These are phyloP conservation scores for Plasmodium vivax DNA, from an alignment of 169 alveolate species.

Conservation along the genomic window DNA sequence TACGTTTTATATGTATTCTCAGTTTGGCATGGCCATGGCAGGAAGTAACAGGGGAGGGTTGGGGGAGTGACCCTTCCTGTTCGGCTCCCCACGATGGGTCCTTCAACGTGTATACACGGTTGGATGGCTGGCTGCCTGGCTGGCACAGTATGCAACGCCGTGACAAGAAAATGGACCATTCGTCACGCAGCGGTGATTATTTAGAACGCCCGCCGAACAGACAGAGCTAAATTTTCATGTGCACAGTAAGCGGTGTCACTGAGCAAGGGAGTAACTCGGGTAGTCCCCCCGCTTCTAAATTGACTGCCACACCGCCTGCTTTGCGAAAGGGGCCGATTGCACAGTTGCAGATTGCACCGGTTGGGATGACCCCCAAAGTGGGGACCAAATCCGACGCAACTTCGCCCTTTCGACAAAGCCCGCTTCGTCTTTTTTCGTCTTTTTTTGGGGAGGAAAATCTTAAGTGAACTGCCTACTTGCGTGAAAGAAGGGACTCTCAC, in stretches of 20 bases:
- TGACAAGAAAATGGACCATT: neutral
- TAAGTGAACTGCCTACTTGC: too few species aligned
- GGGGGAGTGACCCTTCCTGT: neutral
- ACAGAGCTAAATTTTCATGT: neutral
- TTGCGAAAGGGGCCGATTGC: neutral
- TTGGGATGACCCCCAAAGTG: neutral
- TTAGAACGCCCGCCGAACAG: neutral
- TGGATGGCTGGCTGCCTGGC: neutral
- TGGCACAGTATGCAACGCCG: neutral
- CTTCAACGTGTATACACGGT: neutral
- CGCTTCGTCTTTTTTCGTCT: neutral
- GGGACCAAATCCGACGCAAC: neutral
- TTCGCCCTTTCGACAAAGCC: neutral
- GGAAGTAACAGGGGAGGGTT: neutral
- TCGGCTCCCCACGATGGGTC: neutral
- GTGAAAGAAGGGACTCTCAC: neutral
- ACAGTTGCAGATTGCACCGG: neutral
- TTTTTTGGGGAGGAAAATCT: neutral
- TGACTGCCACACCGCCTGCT: neutral
- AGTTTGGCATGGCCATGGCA: neutral
- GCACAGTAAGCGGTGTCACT: neutral
- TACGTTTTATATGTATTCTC: neutral
- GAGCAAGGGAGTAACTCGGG: neutral
- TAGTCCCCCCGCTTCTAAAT: neutral
- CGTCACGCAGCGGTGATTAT: neutral